These are phyloP conservation scores for Forsythia viridissima DNA, from an alignment of 257 asterid species.

Conservation along the genomic window DNA sequence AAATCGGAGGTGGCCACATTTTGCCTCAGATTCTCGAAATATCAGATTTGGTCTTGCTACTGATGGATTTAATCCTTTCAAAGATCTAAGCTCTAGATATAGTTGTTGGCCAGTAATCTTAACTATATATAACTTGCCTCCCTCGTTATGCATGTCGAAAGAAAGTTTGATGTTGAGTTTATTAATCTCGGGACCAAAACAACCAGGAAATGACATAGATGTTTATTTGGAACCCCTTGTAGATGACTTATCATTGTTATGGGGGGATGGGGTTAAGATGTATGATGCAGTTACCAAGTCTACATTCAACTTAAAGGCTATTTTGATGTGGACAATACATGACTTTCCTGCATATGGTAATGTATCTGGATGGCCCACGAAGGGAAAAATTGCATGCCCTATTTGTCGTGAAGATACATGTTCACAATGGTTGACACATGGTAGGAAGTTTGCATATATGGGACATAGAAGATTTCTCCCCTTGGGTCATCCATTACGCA, in stretches of 20 bases:
- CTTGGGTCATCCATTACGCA: neutral
- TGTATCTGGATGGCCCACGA: neutral
- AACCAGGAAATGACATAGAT: neutral
- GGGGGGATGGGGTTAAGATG: neutral
- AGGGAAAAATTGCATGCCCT: neutral
- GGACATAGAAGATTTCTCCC: neutral
- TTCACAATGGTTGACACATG: neutral
- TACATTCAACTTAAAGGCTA: neutral
- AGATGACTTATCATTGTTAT: neutral
- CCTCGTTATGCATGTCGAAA: no score
- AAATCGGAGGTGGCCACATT: no score
- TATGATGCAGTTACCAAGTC: neutral
- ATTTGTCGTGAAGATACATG: neutral
- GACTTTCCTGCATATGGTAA: neutral
- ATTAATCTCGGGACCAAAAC: neutral
- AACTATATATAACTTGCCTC: no score
- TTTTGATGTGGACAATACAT: neutral
- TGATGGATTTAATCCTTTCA: no score
- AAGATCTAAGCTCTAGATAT: no score
- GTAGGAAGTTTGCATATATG: neutral
- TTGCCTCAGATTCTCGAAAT: no score
- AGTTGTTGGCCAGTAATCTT: no score
- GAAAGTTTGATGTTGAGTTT: neutral
- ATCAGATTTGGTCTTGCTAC: no score
- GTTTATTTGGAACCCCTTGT: neutral